Evolutionary conservation across 1,284 basidiomycete genomes (phyloP), one percentile per base, ranked within the genome.

Genomic region (Tylopilus microsporus): DNA sequence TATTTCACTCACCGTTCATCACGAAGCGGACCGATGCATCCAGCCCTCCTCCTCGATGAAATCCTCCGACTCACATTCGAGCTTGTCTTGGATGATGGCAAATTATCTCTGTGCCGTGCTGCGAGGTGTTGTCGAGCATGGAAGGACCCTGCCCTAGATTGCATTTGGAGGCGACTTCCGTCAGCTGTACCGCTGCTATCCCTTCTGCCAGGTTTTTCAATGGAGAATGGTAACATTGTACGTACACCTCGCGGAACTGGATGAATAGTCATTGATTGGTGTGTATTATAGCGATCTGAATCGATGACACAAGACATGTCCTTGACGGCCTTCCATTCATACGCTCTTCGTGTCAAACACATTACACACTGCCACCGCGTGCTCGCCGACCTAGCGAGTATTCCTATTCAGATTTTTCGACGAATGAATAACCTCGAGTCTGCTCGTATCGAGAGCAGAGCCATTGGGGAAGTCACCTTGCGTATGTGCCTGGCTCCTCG

Each of bases 61-160:
- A 73, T 83, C 57, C 65, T 84, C 19, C 74, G 77, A 56, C 63
- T 72, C 36, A 75, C 82, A 53, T 75, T 84, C 55, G 70, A 71
- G 37, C 64, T 69, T 53, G 71, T 72, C 58, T 64, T 70, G 42
- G 71, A 76, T 49, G 61, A 69, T 49, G 63, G 64, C 25, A 66
- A 64, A 37, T 37, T 57, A 32, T 68, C 70, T 8, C 71, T 81
- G 19, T 66, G 69, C 49, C 64, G 61, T 47, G 65, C 69, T 30
- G 75, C 78, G 6, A 73, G 73, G 58, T 74, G 68, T 47, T 86
- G 83, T 66, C 74, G 67, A 62, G 75, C 81, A 30, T 86, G 82
- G 83, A 78, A 74, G 57, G 79, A 81, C 43, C 82, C 82, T 32
- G 81, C 82, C n/a, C 64, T 84, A 42, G 81, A 85, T 64, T 67